Evolutionary conservation across 1,284 basidiomycete species (phyloP).

Genomic region (Pyrrhoderma noxium): DNA sequence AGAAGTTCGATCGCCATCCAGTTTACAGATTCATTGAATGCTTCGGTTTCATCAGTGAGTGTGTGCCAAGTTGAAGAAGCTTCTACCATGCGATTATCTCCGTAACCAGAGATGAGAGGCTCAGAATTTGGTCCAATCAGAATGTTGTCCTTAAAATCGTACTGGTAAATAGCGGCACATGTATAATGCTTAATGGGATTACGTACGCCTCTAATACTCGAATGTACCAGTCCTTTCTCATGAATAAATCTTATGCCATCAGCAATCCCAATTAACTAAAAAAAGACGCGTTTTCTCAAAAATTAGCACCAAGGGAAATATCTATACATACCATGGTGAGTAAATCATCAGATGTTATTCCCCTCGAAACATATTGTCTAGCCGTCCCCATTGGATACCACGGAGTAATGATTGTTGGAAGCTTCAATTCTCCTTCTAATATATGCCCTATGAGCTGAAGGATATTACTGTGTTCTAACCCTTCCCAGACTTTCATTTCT

Average conservation of each 20-base stretch:
- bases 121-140: not conserved
- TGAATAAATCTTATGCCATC: not conserved
- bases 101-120: not conserved
- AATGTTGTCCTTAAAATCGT: not conserved
- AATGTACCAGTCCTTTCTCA: not conserved
- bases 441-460: constrained; percentile 1
- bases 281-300: not conserved
- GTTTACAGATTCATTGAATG: too few relatives aligned
- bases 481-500: not conserved
- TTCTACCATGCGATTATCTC: too few relatives aligned
- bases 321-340: not conserved
- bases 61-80: too few relatives aligned
- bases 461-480: constrained; percentile 1
- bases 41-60: too few relatives aligned
- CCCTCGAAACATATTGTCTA: not conserved
- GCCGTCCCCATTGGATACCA: constrained; percentile 2
- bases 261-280: not conserved
- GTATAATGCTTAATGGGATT: not conserved
- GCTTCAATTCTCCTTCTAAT: constrained; percentile 1
- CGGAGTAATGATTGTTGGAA: constrained; percentile 5
- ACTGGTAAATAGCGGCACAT: not conserved
- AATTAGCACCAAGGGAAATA: not conserved
- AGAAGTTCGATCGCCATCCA: not conserved
- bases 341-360: not conserved
- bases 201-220: not conserved